Evolutionary conservation across 306 rosid species (phyloP).

Genomic region (Vigna hirtella): DNA sequence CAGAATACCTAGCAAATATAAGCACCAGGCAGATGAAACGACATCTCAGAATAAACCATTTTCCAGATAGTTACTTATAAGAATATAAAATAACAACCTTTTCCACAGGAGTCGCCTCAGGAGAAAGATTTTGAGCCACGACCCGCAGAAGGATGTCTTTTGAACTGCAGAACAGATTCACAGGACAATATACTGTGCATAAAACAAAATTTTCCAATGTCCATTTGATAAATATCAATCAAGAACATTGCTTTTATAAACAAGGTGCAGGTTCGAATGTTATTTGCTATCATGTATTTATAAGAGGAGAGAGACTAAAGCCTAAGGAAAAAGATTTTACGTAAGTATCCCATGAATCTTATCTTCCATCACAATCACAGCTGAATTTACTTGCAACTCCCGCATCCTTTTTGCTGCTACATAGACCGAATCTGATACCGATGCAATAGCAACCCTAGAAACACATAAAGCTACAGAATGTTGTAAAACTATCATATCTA

Average conservation of each 20-base stretch:
- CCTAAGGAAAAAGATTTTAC: constrained; percentile 54
- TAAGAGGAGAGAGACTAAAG: constrained; percentile 27
- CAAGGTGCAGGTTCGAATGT: constrained; percentile 20
- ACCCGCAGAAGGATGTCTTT: constrained; percentile 96
- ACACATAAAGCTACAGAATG: constrained; percentile 57
- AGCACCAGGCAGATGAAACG: constrained; percentile 37
- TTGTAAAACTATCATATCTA: constrained; percentile 51
- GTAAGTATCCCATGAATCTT: constrained; percentile 92
- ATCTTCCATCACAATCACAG: constrained; percentile 64
- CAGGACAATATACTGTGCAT: constrained; percentile 42
- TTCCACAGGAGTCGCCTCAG: constrained; percentile 82
- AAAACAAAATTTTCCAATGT: background rate
- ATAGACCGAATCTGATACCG: constrained; percentile 79
- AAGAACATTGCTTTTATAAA: constrained; percentile 28
- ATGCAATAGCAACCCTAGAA: constrained; percentile 85
- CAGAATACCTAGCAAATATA: constrained; percentile 20
- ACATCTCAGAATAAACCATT: constrained; percentile 49
- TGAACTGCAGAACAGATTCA: constrained; percentile 66
- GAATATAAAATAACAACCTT: constrained; percentile 55
- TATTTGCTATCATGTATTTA: constrained; percentile 26
- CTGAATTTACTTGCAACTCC: constrained; percentile 79
- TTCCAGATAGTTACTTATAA: constrained; percentile 53
- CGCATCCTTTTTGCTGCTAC: constrained; percentile 92
- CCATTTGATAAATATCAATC: constrained; percentile 29
- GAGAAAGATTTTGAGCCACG: constrained; percentile 84